Conservation (phyloP, 768 basidiomycete species). For the Mycena rosella region DNA sequence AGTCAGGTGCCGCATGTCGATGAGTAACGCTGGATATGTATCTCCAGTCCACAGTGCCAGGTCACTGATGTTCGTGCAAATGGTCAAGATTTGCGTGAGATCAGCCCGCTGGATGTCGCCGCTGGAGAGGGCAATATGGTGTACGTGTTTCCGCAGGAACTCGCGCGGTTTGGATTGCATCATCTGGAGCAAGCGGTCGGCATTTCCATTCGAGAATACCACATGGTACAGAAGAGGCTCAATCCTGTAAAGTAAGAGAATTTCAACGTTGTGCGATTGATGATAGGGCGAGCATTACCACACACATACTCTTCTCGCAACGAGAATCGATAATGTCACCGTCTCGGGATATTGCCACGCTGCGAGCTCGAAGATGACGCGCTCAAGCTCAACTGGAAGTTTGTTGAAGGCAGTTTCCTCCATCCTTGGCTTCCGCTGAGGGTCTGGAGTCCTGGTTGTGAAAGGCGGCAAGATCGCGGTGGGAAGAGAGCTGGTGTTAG, state of each 20-base stretch:
- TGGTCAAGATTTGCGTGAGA: constrained; percentile 14
- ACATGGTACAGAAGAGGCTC: constrained; percentile 24
- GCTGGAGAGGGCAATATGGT: constrained; percentile 20
- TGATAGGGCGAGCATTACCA: constrained; percentile 13
- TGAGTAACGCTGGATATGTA: constrained; percentile 17
- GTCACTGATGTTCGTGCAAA: constrained; percentile 20
- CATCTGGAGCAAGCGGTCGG: neutral
- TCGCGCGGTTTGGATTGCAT: constrained; percentile 21
- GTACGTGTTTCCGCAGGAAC: constrained; percentile 20
- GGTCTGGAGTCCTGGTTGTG: no score
- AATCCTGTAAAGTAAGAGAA: constrained; percentile 1
- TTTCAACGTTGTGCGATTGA: neutral
- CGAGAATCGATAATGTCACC: constrained; percentile 2
- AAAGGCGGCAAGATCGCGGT: neutral
- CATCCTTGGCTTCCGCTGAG: neutral
- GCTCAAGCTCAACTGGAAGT: constrained; percentile 24
- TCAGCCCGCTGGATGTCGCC: neutral
- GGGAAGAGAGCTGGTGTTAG: neutral
- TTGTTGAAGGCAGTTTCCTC: neutral
- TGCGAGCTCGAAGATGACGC: constrained; percentile 21
- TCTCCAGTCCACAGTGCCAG: constrained; percentile 26
- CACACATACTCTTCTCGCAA: constrained; percentile 22
- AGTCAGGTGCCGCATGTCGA: constrained; percentile 12
- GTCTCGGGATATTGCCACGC: constrained; percentile 19
- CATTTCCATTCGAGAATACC: neutral